phyloP scores from a whole-genome alignment of 495 filamentous ascomycete genomes.

The Penicillium angulare region DNA sequence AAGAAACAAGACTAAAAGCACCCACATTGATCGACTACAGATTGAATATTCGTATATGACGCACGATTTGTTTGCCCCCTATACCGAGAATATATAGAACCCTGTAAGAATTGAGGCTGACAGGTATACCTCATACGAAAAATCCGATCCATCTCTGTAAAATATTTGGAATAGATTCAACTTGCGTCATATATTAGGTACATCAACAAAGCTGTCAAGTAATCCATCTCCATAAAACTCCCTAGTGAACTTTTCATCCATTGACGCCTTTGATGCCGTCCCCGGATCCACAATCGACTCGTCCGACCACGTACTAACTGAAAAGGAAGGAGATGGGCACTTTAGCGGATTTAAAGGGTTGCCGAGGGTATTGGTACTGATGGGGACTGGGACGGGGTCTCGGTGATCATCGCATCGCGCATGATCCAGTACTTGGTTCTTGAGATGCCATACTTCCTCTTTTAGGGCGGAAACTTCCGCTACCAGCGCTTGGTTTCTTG shows the following conservation, averaged over 20 bases:
- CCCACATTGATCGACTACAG: too few species aligned
- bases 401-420: constrained; percentile 2
- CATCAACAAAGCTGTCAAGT: neutral
- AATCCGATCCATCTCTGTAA: too few species aligned
- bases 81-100: too few species aligned
- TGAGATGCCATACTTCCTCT: constrained; percentile 5
- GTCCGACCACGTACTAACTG: constrained; percentile 1
- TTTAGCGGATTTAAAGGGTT: neutral
- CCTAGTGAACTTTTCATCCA: neutral
- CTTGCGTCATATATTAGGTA: neutral
- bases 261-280: neutral
- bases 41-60: too few species aligned
- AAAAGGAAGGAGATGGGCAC: constrained; percentile 4
- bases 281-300: neutral
- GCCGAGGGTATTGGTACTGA: too few species aligned
- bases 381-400: too few species aligned
- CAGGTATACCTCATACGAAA: too few species aligned
- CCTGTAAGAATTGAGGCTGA: too few species aligned
- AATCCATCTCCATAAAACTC: neutral
- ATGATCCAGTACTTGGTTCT: constrained; percentile 7
- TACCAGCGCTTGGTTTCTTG: neutral
- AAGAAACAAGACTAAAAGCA: too few species aligned
- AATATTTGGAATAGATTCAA: too few species aligned
- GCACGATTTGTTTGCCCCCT: too few species aligned
- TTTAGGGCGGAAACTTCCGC: neutral